phyloP scores from a whole-genome alignment of 805 yeast species.

The Candida boidinii region DNA sequence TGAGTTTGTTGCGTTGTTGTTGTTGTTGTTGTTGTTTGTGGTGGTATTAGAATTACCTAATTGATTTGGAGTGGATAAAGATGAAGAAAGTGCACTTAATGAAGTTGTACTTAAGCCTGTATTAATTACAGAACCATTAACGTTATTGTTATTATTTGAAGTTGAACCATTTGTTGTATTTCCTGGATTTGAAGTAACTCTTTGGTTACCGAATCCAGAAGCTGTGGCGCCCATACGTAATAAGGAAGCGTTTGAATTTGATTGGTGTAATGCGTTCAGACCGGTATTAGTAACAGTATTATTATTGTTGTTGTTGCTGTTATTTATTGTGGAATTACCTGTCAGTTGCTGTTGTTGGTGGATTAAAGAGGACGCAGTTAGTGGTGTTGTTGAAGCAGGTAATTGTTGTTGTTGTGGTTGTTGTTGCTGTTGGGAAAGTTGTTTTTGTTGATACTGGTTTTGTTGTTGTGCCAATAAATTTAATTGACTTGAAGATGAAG shows the following conservation, averaged over 20 bases:
- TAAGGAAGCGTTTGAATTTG: too few species aligned
- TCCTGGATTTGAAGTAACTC: too few species aligned
- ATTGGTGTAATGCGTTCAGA: too few species aligned
- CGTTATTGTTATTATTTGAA: not conserved
- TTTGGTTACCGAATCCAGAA: too few species aligned
- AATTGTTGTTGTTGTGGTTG: constrained; percentile 7
- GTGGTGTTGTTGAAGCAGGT: constrained; percentile 22
- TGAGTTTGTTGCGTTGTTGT: constrained; percentile 11
- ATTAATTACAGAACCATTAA: too few species aligned
- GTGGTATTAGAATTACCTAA: too few species aligned
- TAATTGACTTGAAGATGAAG: too few species aligned
- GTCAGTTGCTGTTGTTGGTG: too few species aligned
- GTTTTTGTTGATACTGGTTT: constrained; percentile 15
- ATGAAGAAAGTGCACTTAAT: constrained; percentile 6
- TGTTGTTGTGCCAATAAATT: not conserved
- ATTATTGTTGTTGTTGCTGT: constrained; percentile 4
- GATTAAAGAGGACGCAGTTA: constrained; percentile 8
- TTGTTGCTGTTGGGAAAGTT: constrained; percentile 17
- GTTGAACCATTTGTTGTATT: constrained; percentile 1
- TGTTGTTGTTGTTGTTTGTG: constrained; percentile 12
- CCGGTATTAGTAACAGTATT: not conserved
- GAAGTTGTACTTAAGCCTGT: constrained; percentile 4
- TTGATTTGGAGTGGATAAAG: constrained; percentile 11
- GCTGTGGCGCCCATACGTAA: too few species aligned
- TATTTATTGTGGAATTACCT: constrained; percentile 6